These are phyloP conservation scores for Tritrichomonas foetus DNA, from an alignment of 208 protist species.

Conservation along the genomic window DNA sequence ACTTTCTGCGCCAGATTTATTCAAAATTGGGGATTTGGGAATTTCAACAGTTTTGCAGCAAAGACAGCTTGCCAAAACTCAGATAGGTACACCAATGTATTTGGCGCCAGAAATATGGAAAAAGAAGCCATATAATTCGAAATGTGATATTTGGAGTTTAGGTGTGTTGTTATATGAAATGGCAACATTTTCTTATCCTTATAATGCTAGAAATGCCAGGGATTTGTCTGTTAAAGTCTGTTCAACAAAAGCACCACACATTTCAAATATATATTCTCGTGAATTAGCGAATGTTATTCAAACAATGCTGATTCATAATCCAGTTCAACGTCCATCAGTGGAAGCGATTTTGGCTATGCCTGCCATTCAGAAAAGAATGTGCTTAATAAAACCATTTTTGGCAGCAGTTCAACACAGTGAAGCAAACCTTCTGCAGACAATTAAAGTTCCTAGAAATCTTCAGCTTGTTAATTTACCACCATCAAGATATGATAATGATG, in stretches of 20 bases:
- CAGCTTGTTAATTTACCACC: not conserved
- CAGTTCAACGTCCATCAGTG: not conserved
- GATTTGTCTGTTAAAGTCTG: not conserved
- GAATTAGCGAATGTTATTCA: not conserved
- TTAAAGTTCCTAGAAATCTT: not conserved
- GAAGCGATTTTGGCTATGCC: not conserved
- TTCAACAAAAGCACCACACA: not conserved
- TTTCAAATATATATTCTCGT: not conserved
- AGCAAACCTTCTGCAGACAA: not conserved
- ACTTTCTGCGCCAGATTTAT: not conserved
- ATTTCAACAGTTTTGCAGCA: conserved; percentile 14
- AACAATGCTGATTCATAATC: not conserved
- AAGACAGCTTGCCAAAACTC: not conserved
- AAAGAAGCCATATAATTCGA: not conserved
- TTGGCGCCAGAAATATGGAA: conserved; percentile 25
- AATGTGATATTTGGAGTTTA: conserved; percentile 30
- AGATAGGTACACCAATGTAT: conserved; percentile 30
- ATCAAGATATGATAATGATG: not conserved
- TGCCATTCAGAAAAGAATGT: not conserved
- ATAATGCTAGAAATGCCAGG: not conserved
- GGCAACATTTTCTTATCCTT: conserved; percentile 19
- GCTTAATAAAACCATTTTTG: not conserved
- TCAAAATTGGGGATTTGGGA: conserved; percentile 10
- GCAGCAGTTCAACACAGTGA: not conserved
- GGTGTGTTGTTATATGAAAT: conserved; percentile 27